Evolutionary conservation across 371 early-diverging fungal species (phyloP).

Genomic region (Actinomortierella wolfii): DNA sequence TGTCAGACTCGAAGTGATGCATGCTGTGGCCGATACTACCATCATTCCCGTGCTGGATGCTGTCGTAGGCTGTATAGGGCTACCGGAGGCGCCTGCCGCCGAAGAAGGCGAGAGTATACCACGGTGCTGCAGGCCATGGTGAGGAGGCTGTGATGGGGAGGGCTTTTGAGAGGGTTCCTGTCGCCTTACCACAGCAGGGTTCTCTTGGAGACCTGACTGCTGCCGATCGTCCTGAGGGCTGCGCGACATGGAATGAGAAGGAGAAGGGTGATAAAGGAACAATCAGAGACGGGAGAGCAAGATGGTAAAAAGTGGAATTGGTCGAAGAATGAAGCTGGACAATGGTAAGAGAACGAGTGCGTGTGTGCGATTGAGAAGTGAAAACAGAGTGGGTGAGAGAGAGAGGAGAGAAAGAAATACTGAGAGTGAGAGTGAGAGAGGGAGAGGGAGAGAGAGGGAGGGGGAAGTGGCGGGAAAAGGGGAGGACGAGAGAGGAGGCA

Average conservation of each 20-base stretch:
- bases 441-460: background rate
- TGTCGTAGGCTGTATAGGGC: too few species aligned
- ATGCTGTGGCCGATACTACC: constrained; percentile 16
- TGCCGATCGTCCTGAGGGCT: too few species aligned
- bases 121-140: too few species aligned
- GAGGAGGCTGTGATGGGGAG: too few species aligned
- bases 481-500: background rate
- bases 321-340: background rate
- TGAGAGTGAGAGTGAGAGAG: background rate
- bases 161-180: too few species aligned
- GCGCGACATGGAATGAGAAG: background rate
- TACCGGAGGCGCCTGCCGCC: too few species aligned
- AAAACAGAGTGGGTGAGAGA: background rate
- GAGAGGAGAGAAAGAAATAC: background rate
- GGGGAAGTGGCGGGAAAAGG: constrained; percentile 4
- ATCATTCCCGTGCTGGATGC: too few species aligned
- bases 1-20: constrained; percentile 35
- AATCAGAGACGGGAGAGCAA: background rate
- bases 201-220: too few species aligned
- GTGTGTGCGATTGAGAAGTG: background rate
- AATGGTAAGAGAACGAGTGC: background rate
- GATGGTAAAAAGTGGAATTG: background rate
- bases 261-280: background rate
- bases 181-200: too few species aligned
- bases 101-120: too few species aligned